These are phyloP conservation scores for Colletotrichum destructivum DNA, from an alignment of 2,329 filamentous ascomycete genomes.

Conservation along the genomic window DNA sequence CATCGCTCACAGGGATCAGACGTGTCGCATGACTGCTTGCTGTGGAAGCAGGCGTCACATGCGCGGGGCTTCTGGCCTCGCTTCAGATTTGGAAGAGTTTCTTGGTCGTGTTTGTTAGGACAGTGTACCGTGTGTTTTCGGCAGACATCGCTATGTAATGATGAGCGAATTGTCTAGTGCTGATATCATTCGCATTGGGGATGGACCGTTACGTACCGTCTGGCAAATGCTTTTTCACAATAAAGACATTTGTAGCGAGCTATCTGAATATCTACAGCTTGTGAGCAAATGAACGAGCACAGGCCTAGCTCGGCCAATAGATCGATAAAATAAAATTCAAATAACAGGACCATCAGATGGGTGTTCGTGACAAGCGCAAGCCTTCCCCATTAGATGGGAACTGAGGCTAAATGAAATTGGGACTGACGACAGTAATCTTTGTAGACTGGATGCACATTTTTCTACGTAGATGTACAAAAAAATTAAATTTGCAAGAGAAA, in stretches of 20 bases:
- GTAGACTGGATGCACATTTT: no score
- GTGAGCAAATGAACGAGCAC: background rate
- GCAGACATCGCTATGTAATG: constrained; percentile 45
- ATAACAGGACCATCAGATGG: background rate
- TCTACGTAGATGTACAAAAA: background rate
- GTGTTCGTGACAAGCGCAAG: background rate
- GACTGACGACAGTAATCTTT: background rate
- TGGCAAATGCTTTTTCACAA: constrained; percentile 44
- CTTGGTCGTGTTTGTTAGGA: constrained; percentile 36
- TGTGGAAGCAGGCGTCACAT: constrained; percentile 50
- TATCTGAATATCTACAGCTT: constrained; percentile 29
- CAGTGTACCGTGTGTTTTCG: constrained; percentile 48
- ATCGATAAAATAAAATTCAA: background rate
- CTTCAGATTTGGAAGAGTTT: constrained; percentile 43
- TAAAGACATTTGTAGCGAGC: constrained; percentile 43
- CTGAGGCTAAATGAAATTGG: background rate
- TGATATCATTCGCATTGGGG: no score
- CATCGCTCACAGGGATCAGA: constrained; percentile 47
- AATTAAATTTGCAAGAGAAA: background rate
- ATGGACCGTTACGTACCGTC: constrained; percentile 37
- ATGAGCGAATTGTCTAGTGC: background rate
- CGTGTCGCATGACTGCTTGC: constrained; percentile 50
- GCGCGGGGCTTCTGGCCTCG: constrained; percentile 49
- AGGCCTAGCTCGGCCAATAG: background rate
- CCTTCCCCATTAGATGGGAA: background rate